A percentile compares a stretch with the other conserved stretches of the same genome.
Conservation (phyloP, 352 stramenopile species). For the Pythium apleroticum region DNA sequence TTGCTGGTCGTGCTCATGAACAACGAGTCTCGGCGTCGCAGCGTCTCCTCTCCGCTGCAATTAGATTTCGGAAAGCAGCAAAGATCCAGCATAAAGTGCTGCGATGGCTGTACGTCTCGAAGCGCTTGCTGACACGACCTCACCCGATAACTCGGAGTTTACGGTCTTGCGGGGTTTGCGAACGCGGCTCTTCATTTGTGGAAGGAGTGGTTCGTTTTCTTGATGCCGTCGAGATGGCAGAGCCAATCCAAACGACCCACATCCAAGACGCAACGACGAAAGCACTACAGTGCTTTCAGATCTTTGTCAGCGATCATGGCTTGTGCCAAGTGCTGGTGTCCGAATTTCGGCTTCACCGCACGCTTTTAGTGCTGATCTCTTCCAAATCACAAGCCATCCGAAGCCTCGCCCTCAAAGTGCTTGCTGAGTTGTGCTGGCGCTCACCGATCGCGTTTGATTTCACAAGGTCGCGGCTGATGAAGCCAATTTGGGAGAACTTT, state of each 20-base stretch:
- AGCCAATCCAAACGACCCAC: not conserved
- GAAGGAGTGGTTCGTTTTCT: conserved; percentile 17
- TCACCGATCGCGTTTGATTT: conserved; percentile 17
- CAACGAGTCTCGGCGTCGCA: not conserved
- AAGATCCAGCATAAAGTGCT: conserved; percentile 30
- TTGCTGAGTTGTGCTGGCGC: conserved; percentile 24
- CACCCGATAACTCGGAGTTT: not conserved
- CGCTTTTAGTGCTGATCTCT: conserved; percentile 16
- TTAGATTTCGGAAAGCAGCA: conserved; percentile 22
- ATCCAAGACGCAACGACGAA: not conserved
- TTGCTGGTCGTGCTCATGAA: not conserved
- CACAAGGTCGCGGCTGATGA: conserved; percentile 16
- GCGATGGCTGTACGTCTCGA: conserved; percentile 31
- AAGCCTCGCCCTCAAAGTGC: conserved; percentile 8
- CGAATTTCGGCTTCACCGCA: conserved; percentile 21
- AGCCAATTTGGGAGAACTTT: conserved; percentile 23
- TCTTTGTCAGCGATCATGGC: conserved; percentile 1
- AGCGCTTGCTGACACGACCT: not conserved
- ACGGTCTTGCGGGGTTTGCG: conserved; percentile 13
- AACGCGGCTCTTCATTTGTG: conserved; percentile 21
- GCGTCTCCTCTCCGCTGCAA: conserved; percentile 6
- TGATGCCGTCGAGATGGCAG: not conserved
- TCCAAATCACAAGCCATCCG: conserved; percentile 14
- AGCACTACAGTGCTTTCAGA: conserved; percentile 7
- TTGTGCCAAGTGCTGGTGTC: conserved; percentile 6